Evolutionary conservation across 192 early-diverging fungal genomes (phyloP).

Genomic region (Diversispora epigaea): DNA sequence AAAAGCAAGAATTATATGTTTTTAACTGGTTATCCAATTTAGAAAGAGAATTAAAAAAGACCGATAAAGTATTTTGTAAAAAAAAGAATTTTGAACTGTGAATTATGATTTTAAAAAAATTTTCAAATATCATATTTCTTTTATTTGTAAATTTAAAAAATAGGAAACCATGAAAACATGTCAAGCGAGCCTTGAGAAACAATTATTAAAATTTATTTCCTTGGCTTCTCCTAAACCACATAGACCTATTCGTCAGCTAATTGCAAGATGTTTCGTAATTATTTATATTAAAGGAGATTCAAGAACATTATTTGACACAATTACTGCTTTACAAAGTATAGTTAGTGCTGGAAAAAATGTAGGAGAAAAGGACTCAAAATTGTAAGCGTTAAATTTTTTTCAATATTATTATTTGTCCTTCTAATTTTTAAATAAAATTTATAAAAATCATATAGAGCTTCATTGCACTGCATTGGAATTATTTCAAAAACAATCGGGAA

Average conservation of each 20-base stretch:
- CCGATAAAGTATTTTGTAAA: slow-evolving; percentile 41
- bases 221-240: slow-evolving; percentile 61
- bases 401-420: slow-evolving; percentile 17
- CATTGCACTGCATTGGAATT: slow-evolving; percentile 71
- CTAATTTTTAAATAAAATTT: not conserved
- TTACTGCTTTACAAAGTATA: slow-evolving; percentile 61
- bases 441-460: slow-evolving; percentile 52
- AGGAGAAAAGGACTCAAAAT: slow-evolving; percentile 59
- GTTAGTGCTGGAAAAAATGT: slow-evolving; percentile 58
- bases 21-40: slow-evolving; percentile 89
- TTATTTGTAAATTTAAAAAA: not conserved
- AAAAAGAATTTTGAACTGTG: not conserved
- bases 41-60: slow-evolving; percentile 67
- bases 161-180: slow-evolving; percentile 59
- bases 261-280: slow-evolving; percentile 65
- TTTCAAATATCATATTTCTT: not conserved
- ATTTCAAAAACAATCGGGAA: slow-evolving; percentile 74
- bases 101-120: not conserved
- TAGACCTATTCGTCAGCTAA: slow-evolving; percentile 67
- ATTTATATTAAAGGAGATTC: slow-evolving; percentile 77
- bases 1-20: slow-evolving; percentile 78
- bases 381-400: slow-evolving; percentile 48
- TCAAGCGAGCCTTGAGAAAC: slow-evolving; percentile 73
- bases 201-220: slow-evolving; percentile 69
- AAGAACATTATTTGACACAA: slow-evolving; percentile 74